phyloP scores from a whole-genome alignment of 352 stramenopile species.

The Globisporangium paroecandrum region DNA sequence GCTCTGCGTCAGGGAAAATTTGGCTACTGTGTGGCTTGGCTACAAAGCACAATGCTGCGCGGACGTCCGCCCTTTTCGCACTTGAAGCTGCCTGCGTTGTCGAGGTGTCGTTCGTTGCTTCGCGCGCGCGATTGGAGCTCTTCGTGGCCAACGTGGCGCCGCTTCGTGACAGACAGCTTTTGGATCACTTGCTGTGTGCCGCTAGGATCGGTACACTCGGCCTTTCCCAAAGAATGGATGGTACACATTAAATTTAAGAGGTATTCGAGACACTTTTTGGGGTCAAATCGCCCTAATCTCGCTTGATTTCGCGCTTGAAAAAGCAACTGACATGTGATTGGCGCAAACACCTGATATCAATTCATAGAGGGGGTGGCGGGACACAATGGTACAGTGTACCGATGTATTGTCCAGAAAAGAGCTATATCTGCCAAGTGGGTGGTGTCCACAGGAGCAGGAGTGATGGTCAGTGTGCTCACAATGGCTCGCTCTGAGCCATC shows the following conservation, averaged over 20 bases:
- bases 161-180: background rate
- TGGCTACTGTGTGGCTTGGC: background rate
- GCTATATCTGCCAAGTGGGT: background rate
- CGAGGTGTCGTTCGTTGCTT: background rate
- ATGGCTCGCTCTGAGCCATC: conserved; percentile 6
- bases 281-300: background rate
- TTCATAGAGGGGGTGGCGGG: background rate
- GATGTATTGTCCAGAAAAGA: background rate
- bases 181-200: background rate
- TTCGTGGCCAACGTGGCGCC: background rate
- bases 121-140: background rate
- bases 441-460: background rate
- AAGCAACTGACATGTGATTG: background rate
- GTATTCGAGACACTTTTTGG: background rate
- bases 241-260: background rate
- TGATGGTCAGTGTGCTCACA: background rate
- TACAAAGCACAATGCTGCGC: background rate
- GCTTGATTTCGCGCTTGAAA: background rate
- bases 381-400: background rate
- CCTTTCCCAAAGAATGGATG: background rate
- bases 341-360: background rate
- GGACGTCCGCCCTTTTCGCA: background rate
- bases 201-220: background rate
- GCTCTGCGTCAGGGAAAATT: background rate
- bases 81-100: background rate